These are phyloP conservation scores for Hemisphaericaspora lyxosophila DNA, from an alignment of 1,139 yeast species.

Conservation along the genomic window DNA sequence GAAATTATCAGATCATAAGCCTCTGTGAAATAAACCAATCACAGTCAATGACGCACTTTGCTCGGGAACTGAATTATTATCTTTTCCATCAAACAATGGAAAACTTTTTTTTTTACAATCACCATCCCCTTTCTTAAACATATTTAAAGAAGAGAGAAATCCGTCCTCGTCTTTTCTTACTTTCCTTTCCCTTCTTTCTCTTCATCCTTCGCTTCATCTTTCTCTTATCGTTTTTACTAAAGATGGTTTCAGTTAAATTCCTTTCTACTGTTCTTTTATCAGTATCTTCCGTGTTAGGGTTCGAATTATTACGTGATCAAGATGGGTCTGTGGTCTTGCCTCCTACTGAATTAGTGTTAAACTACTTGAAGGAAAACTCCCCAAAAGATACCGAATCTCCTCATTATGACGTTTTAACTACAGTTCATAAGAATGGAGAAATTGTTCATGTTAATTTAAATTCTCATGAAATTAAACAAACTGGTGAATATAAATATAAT, in stretches of 20 bases:
- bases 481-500: conserved; percentile 14
- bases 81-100: no score
- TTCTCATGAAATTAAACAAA: conserved; percentile 13
- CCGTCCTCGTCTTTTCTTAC: not conserved
- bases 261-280: conserved; percentile 12
- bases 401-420: conserved; percentile 16
- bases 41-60: no score
- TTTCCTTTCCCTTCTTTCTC: not conserved
- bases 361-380: conserved; percentile 12
- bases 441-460: conserved; percentile 15
- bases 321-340: conserved; percentile 17
- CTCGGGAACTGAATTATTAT: no score
- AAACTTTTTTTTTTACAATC: no score
- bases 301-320: conserved; percentile 13
- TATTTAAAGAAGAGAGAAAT: no score
- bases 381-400: conserved; percentile 7
- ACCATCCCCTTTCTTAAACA: no score
- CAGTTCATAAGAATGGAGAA: conserved; percentile 16
- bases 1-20: no score
- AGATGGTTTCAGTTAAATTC: conserved; percentile 15
- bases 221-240: not conserved
- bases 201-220: not conserved
- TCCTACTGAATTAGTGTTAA: conserved; percentile 16
- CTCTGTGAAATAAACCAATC: no score
- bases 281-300: conserved; percentile 9